These are phyloP conservation scores for Tremella fuciformis DNA, from an alignment of 768 basidiomycete species.

Conservation along the genomic window DNA sequence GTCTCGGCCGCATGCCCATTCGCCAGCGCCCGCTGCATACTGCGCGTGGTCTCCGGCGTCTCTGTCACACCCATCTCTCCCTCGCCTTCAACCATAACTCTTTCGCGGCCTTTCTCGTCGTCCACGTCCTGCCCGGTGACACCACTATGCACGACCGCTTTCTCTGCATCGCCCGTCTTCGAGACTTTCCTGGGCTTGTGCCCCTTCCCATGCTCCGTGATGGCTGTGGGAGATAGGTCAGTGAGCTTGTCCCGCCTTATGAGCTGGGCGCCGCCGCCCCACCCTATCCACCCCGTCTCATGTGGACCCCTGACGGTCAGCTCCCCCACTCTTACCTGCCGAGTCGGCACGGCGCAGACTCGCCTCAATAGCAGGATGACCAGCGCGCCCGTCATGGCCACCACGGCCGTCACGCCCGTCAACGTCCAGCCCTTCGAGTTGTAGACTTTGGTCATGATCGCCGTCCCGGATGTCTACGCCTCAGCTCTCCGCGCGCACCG, in stretches of 20 bases:
- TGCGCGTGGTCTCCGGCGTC: too few species aligned
- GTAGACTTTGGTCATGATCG: slow-evolving; percentile 70
- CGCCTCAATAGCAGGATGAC: slow-evolving; percentile 57
- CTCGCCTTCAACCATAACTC: too few species aligned
- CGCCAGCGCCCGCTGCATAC: too few species aligned
- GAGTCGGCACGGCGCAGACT: too few species aligned
- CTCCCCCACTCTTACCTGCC: not conserved
- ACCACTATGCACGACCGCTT: too few species aligned
- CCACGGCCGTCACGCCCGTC: slow-evolving; percentile 59
- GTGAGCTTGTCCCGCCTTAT: slow-evolving; percentile 33
- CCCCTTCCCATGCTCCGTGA: slow-evolving; percentile 25
- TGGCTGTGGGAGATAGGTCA: slow-evolving; percentile 42
- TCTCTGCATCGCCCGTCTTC: too few species aligned
- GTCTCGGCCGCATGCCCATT: too few species aligned
- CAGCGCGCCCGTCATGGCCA: slow-evolving; percentile 63
- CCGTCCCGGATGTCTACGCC: slow-evolving; percentile 66
- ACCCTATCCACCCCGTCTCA: slow-evolving; percentile 54
- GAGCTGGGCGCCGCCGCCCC: slow-evolving; percentile 50
- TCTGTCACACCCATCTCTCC: too few species aligned
- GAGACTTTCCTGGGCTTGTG: too few species aligned
- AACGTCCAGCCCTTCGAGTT: slow-evolving; percentile 68
- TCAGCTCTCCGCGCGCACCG: not conserved
- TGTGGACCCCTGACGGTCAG: slow-evolving; percentile 64
- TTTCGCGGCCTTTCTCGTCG: too few species aligned
- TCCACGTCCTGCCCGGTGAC: too few species aligned